Conservation (phyloP, 1,284 basidiomycete genomes). For the Pseudozyma sp. region DNA sequence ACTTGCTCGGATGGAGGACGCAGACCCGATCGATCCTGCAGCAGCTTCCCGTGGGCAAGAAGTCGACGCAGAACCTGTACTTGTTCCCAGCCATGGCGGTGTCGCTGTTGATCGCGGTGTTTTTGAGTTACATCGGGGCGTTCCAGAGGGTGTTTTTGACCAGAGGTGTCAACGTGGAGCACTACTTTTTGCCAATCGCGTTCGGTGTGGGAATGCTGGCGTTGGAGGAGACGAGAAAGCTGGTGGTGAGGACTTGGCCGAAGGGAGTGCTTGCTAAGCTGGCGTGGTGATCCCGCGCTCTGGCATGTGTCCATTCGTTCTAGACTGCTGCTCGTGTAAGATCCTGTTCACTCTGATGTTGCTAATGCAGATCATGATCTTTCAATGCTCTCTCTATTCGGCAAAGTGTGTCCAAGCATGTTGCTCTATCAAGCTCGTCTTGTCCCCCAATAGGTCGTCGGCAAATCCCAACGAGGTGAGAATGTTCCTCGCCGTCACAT, state of each 20-base stretch:
- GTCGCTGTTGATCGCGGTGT: slow-evolving; percentile 46
- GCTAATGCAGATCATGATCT: too few relatives aligned
- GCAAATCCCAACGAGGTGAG: slow-evolving; percentile 25
- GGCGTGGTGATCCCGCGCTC: slow-evolving; percentile 51
- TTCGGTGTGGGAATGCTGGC: slow-evolving; percentile 69
- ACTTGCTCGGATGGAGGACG: slow-evolving; percentile 70
- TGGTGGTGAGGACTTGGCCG: slow-evolving; percentile 49
- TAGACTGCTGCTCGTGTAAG: neutral
- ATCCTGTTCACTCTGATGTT: neutral
- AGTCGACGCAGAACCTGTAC: slow-evolving; percentile 35
- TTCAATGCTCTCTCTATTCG: neutral
- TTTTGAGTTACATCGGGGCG: slow-evolving; percentile 46
- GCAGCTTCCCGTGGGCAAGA: slow-evolving; percentile 40
- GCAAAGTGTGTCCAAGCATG: slow-evolving; percentile 38
- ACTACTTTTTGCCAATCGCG: slow-evolving; percentile 72
- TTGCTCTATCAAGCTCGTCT: neutral
- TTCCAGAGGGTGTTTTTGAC: slow-evolving; percentile 34
- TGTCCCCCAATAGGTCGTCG: slow-evolving; percentile 18
- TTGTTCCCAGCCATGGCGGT: slow-evolving; percentile 48
- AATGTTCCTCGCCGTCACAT: slow-evolving; percentile 25
- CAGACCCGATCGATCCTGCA: slow-evolving; percentile 70
- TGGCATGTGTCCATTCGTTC: too few relatives aligned
- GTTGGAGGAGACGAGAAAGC: slow-evolving; percentile 65
- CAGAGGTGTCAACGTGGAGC: slow-evolving; percentile 71
- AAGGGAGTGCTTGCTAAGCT: slow-evolving; percentile 48